phyloP scores from a whole-genome alignment of 768 basidiomycete genomes.

The Mycena maculata region DNA sequence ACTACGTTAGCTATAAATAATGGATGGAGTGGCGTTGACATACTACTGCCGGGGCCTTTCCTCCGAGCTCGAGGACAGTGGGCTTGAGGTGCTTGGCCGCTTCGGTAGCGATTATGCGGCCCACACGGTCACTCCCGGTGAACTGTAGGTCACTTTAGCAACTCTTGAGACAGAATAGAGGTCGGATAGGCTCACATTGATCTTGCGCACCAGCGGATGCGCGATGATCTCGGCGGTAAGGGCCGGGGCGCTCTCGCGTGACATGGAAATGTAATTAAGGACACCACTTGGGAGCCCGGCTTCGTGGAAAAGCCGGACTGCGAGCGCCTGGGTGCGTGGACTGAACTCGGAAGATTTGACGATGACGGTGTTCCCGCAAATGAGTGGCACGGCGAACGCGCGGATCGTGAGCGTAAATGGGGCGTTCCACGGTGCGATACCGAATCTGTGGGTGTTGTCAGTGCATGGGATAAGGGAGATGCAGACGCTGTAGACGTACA shows the following conservation, averaged over 20 bases:
- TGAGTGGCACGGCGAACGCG: slow-evolving; percentile 57
- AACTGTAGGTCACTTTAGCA: slow-evolving; percentile 52
- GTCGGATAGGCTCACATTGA: slow-evolving; percentile 55
- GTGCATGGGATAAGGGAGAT: background rate
- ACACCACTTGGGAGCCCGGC: slow-evolving; percentile 73
- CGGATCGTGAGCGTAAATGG: slow-evolving; percentile 58
- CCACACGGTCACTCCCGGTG: slow-evolving; percentile 67
- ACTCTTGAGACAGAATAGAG: background rate
- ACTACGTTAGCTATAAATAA: background rate
- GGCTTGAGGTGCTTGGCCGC: slow-evolving; percentile 68
- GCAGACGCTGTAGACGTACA: slow-evolving; percentile 48
- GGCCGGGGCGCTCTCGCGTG: slow-evolving; percentile 54
- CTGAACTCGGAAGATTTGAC: slow-evolving; percentile 64
- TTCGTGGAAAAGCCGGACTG: slow-evolving; percentile 61
- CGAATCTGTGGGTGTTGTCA: slow-evolving; percentile 49
- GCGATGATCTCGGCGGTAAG: slow-evolving; percentile 65
- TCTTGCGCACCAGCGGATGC: slow-evolving; percentile 61
- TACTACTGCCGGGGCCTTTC: slow-evolving; percentile 65
- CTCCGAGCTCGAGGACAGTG: slow-evolving; percentile 66
- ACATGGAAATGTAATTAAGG: slow-evolving; percentile 64
- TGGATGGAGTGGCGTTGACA: slow-evolving; percentile 30
- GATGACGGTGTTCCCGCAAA: slow-evolving; percentile 69
- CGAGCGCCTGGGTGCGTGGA: slow-evolving; percentile 59
- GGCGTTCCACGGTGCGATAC: slow-evolving; percentile 69
- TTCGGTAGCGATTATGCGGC: slow-evolving; percentile 62